Conservation (phyloP, 106 monocot species). For the Ottelia alismoides region DNA sequence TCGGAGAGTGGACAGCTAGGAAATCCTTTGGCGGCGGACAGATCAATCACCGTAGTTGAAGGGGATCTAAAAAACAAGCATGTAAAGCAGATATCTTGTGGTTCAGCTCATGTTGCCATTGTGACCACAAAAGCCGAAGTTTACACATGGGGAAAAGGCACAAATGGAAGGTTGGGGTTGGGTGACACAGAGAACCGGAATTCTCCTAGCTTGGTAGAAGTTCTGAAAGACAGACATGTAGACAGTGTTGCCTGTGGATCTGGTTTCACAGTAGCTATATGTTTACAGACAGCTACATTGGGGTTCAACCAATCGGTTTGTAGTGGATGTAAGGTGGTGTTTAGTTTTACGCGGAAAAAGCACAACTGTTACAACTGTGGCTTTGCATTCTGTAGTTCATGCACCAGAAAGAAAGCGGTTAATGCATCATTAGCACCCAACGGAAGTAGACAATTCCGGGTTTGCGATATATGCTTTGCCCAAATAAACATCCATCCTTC, state of each 20-base stretch:
- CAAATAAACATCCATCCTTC: too few relatives aligned
- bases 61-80: conserved; percentile 7
- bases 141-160: conserved; percentile 20
- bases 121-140: conserved; percentile 12
- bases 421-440: conserved; percentile 54
- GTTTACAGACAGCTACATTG: conserved; percentile 14
- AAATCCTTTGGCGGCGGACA: conserved; percentile 6
- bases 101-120: conserved; percentile 10
- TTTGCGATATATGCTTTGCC: conserved; percentile 59
- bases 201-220: conserved; percentile 11
- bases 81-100: conserved; percentile 11
- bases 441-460: conserved; percentile 34
- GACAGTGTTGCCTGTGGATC: conserved; percentile 31
- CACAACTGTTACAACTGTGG: conserved; percentile 87
- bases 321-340: conserved; percentile 39
- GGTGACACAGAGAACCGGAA: conserved; percentile 17
- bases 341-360: conserved; percentile 73
- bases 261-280: conserved; percentile 47
- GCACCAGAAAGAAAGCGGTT: conserved; percentile 44
- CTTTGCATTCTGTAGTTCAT: conserved; percentile 54
- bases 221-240: conserved; percentile 13
- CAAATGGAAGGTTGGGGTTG: conserved; percentile 13
- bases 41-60: not conserved
- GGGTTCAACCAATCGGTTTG: conserved; percentile 48
- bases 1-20: conserved; percentile 14